A percentile compares a stretch with the other conserved stretches of the same genome.
These are phyloP conservation scores for Cercospora sesami DNA, from an alignment of 2,329 filamentous ascomycete species.

Conservation along the genomic window DNA sequence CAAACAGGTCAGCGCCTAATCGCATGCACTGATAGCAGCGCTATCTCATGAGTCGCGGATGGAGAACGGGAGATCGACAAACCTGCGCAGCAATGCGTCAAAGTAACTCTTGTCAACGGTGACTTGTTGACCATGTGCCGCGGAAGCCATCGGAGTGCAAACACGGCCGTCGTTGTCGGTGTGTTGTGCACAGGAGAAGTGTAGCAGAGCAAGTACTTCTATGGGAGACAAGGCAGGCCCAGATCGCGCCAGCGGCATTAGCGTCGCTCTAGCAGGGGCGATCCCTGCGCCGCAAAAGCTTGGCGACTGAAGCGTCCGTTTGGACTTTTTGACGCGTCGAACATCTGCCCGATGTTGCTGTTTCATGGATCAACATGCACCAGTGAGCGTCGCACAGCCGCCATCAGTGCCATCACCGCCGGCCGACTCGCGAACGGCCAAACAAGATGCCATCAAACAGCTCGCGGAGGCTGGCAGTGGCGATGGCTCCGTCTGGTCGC, in stretches of 20 bases:
- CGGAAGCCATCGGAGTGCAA: conserved; percentile 9
- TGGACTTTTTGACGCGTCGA: conserved; percentile 2
- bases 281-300: not conserved
- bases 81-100: conserved; percentile 63
- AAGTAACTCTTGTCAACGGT: conserved; percentile 63
- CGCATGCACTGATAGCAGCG: conserved; percentile 18
- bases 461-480: conserved; percentile 37
- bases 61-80: conserved; percentile 38
- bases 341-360: not conserved
- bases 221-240: not conserved
- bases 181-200: conserved; percentile 3
- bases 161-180: not conserved
- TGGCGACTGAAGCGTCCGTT: not conserved
- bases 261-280: not conserved
- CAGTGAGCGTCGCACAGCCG: conserved; percentile 3
- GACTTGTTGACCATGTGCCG: conserved; percentile 40
- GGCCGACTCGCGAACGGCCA: conserved; percentile 11
- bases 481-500: conserved; percentile 45
- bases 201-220: not conserved
- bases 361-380: conserved; percentile 40
- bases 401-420: conserved; percentile 18
- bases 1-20: conserved; percentile 25
- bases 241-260: not conserved
- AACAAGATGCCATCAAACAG: conserved; percentile 42
- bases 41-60: not conserved